These are phyloP conservation scores for Leptosphaerulina australis DNA, from an alignment of 2,329 filamentous ascomycete species.

Conservation along the genomic window DNA sequence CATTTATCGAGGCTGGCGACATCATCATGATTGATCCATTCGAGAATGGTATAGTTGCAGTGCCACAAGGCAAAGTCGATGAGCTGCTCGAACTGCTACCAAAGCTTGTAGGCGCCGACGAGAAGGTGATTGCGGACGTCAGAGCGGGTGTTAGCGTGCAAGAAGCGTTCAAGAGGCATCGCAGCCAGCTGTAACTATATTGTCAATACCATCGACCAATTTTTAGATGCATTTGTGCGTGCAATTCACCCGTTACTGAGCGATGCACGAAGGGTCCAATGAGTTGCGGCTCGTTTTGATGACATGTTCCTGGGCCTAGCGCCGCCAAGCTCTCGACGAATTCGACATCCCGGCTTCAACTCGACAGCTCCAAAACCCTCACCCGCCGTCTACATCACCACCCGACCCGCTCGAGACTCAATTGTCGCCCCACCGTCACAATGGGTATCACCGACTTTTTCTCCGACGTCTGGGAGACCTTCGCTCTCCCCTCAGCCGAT, in stretches of 20 bases:
- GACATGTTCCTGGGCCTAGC: constrained; percentile 26
- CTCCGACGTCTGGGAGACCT: constrained; percentile 68
- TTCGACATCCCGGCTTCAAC: constrained; percentile 24
- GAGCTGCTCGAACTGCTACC: constrained; percentile 65
- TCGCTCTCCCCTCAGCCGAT: constrained; percentile 56
- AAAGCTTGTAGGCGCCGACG: constrained; percentile 50
- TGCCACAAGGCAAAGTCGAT: constrained; percentile 66
- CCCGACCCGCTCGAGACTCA: constrained; percentile 31
- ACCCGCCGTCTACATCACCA: constrained; percentile 31
- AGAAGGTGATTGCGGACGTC: constrained; percentile 63
- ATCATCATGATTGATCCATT: constrained; percentile 71
- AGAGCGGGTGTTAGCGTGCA: constrained; percentile 64
- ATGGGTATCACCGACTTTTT: constrained; percentile 71
- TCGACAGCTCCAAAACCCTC: constrained; percentile 29
- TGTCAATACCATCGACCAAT: not conserved
- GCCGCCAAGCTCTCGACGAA: constrained; percentile 31
- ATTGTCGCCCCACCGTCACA: constrained; percentile 42
- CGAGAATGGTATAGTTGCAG: constrained; percentile 70
- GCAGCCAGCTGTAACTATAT: constrained; percentile 22
- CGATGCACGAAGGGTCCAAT: constrained; percentile 21
- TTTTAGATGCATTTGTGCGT: not conserved
- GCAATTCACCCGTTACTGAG: not conserved
- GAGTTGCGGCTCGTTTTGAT: constrained; percentile 28
- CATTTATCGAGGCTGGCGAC: constrained; percentile 58
- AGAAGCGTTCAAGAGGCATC: constrained; percentile 69